A percentile compares a stretch with the other conserved stretches of the same genome.
These are phyloP conservation scores for Suillus subluteus DNA, from an alignment of 768 basidiomycete genomes.

Conservation along the genomic window DNA sequence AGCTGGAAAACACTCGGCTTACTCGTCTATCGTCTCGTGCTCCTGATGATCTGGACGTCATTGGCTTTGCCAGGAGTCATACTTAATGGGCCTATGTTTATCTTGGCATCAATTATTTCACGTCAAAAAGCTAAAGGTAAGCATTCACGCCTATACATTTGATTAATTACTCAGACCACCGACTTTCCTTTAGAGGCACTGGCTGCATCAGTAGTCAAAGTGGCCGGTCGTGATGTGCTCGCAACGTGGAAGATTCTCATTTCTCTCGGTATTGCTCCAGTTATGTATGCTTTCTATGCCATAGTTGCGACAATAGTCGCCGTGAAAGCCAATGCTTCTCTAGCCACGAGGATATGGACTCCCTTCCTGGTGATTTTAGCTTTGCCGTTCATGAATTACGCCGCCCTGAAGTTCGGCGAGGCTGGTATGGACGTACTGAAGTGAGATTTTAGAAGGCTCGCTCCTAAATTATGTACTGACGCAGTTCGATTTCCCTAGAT, in stretches of 20 bases:
- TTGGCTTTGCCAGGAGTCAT: slow-evolving; percentile 90
- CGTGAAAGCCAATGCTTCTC: slow-evolving; percentile 63
- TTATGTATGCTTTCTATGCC: slow-evolving; percentile 85
- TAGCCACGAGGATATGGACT: slow-evolving; percentile 69
- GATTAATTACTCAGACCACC: slow-evolving; percentile 8
- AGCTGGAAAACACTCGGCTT: slow-evolving; percentile 87
- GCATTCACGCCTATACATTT: neutral
- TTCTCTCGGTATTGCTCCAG: slow-evolving; percentile 86
- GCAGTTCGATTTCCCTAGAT: slow-evolving; percentile 50
- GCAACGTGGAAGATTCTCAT: slow-evolving; percentile 98
- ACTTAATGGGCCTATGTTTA: slow-evolving; percentile 91
- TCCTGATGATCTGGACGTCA: slow-evolving; percentile 80
- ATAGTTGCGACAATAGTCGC: slow-evolving; percentile 75
- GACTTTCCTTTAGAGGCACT: slow-evolving; percentile 74
- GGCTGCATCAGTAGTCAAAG: slow-evolving; percentile 92
- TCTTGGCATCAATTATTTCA: slow-evolving; percentile 87
- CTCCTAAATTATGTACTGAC: neutral
- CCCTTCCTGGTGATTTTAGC: slow-evolving; percentile 76
- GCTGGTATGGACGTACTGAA: slow-evolving; percentile 97
- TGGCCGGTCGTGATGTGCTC: slow-evolving; percentile 94
- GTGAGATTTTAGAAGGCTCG: slow-evolving; percentile 49
- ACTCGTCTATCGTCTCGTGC: slow-evolving; percentile 76
- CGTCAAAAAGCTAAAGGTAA: slow-evolving; percentile 85
- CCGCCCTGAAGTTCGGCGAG: slow-evolving; percentile 96
- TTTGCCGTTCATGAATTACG: slow-evolving; percentile 88